These are phyloP conservation scores for Bacidia gigantensis DNA, from an alignment of 495 filamentous ascomycete species.

Conservation along the genomic window DNA sequence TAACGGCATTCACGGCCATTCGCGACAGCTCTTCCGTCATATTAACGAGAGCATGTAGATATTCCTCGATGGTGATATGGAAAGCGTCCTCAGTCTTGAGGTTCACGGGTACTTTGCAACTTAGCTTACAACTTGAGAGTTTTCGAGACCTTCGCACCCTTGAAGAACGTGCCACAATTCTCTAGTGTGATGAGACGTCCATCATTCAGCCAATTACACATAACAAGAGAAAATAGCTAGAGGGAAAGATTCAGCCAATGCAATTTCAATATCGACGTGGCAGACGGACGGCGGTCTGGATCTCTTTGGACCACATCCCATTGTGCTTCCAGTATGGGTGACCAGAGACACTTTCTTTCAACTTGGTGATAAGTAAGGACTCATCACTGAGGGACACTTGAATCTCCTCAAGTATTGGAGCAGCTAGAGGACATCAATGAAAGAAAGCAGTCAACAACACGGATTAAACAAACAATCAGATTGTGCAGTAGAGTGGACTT, in stretches of 20 bases:
- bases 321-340: constrained; percentile 97
- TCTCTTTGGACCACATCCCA: constrained; percentile 61
- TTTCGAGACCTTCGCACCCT: constrained; percentile 42
- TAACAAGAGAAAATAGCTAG: constrained; percentile 50
- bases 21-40: constrained; percentile 86
- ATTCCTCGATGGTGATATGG: constrained; percentile 94
- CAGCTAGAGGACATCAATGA: not conserved
- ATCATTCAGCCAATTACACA: constrained; percentile 53
- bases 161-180: constrained; percentile 63
- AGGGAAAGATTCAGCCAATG: not conserved
- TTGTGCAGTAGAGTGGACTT: constrained; percentile 74
- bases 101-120: constrained; percentile 70
- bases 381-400: not conserved
- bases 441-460: not conserved
- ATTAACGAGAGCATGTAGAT: constrained; percentile 70
- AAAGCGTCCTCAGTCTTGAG: constrained; percentile 81
- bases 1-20: constrained; percentile 92
- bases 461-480: constrained; percentile 48
- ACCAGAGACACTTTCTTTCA: constrained; percentile 58
- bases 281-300: constrained; percentile 60
- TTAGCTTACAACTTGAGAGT: not conserved
- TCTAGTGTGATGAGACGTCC: constrained; percentile 66
- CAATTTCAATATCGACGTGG: not conserved
- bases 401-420: constrained; percentile 32
- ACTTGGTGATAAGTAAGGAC: constrained; percentile 29